Conservation (phyloP, 441 rosid genomes). For the Isatis lusitanica region DNA sequence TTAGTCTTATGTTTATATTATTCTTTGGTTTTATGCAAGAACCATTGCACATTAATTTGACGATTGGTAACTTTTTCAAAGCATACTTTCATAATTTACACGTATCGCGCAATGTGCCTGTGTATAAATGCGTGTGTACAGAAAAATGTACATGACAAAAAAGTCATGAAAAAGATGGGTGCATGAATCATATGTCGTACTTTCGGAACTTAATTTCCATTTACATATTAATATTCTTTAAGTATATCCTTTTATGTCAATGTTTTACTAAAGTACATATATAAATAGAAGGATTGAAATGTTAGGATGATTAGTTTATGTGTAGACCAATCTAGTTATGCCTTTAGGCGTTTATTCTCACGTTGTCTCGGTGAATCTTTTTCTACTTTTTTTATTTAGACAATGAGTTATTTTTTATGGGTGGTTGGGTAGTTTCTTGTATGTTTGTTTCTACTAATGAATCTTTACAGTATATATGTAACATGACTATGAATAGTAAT, state of each 20-base stretch:
- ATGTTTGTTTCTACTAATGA: not conserved
- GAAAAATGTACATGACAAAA: not conserved
- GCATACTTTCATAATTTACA: not conserved
- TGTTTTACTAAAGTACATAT: not conserved
- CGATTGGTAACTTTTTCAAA: not conserved
- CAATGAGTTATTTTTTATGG: not conserved
- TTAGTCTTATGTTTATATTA: not conserved
- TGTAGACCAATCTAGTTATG: constrained; percentile 6
- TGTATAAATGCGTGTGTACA: not conserved
- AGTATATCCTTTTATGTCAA: constrained; percentile 7
- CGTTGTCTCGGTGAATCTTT: constrained; percentile 15
- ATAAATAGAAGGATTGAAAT: not conserved
- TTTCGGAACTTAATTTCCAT: constrained; percentile 11
- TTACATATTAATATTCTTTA: constrained; percentile 10
- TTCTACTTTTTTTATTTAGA: not conserved
- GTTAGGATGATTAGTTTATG: constrained; percentile 9
- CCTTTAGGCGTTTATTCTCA: constrained; percentile 17
- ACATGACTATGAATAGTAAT: too few species aligned
- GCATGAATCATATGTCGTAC: constrained; percentile 27
- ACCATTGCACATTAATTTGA: not conserved
- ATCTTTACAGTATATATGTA: not conserved
- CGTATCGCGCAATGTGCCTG: not conserved
- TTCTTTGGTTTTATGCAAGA: too few species aligned
- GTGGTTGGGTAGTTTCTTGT: constrained; percentile 7
- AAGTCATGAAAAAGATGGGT: constrained; percentile 22